Base-by-base conservation (phyloP, 2,329 filamentous ascomycete genomes). In the Penicillium carneum region DNA sequence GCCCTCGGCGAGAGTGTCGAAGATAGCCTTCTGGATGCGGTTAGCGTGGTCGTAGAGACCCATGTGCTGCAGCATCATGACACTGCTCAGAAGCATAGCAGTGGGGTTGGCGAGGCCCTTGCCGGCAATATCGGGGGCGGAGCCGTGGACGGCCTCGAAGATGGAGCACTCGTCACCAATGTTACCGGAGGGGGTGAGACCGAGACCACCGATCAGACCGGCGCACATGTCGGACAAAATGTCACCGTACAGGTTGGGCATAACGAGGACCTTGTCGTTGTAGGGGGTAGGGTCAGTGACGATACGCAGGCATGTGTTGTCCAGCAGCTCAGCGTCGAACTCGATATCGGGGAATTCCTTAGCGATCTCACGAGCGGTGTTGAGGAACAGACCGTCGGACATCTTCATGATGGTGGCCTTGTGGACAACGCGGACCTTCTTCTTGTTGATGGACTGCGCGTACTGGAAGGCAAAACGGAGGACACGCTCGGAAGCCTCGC, bases 351-450 rank as follows among this genome's bases (percentile, higher is more conserved):
- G 95, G 87, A 91, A 99, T 78, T 98, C 93, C 88, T 96, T 96
- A 80, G 92, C 86, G 70, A 99, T 88, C 64, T 95, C 87, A 71
- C 88, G 84, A 72, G 90, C 95, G 65, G 90, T 92, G 81, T 87
- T 91, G 72, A 99, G 87, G 89, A 99, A 99, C 65, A 99, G 91
- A 83, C 95, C 95, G 80, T 99, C 95, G 78, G 90, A 94, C 92
- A 97, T 96, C 89, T 99, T 99, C 95, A 99, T 99, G 84, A 99
- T 99, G 77, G 95, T 98, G 80, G 95, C 95, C 88, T 99, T 99
- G 90, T 99, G 95, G 67, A 98, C 93, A 63, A 93, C 94, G 76
- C 93, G 92, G 75, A 98, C 94, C 90, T 97, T 97, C 79, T 88
- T 93, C 85, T 92, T 91, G 82, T 93, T 93, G 76, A 97, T 90